Percentiles rank a stretch among this genome's conserved stretches.
phyloP scores from a whole-genome alignment of 192 early-diverging fungal species.

The Ramicandelaber brevisporus region DNA sequence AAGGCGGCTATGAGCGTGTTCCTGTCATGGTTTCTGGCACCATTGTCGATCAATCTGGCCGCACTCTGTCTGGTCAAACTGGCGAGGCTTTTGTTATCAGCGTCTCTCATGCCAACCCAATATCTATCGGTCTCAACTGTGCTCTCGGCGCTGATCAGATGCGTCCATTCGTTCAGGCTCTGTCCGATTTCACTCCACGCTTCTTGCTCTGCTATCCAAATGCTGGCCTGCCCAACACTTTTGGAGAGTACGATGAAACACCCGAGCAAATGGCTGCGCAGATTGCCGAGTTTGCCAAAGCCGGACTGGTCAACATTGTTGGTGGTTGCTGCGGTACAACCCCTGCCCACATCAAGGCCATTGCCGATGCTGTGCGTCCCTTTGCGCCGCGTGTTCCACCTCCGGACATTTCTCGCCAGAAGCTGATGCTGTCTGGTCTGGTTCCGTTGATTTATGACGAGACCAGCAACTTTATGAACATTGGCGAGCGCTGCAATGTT shows the following conservation, averaged over 20 bases:
- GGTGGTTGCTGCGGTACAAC: slow-evolving; percentile 97
- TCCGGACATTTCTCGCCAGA: slow-evolving; percentile 30
- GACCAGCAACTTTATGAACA: slow-evolving; percentile 69
- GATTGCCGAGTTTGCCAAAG: slow-evolving; percentile 65
- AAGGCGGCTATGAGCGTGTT: slow-evolving; percentile 39
- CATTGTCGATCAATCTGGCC: slow-evolving; percentile 89
- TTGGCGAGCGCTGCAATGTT: slow-evolving; percentile 94
- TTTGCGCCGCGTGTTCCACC: slow-evolving; percentile 57
- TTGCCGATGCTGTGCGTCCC: slow-evolving; percentile 45
- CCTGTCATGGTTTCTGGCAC: slow-evolving; percentile 70
- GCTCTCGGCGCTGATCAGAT: slow-evolving; percentile 78
- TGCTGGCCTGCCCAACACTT: slow-evolving; percentile 88
- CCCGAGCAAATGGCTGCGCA: slow-evolving; percentile 65
- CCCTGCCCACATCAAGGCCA: slow-evolving; percentile 72
- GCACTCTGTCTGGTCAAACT: slow-evolving; percentile 89
- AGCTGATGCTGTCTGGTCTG: slow-evolving; percentile 62
- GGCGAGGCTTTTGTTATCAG: slow-evolving; percentile 87
- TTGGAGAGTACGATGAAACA: slow-evolving; percentile 87
- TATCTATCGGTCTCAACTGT: slow-evolving; percentile 81
- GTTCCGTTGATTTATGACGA: slow-evolving; percentile 64
- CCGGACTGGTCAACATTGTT: slow-evolving; percentile 83
- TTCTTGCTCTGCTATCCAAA: slow-evolving; percentile 90
- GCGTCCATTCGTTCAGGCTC: slow-evolving; percentile 83
- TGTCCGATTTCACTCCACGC: slow-evolving; percentile 53
- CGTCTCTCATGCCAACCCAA: slow-evolving; percentile 45